Conservation (phyloP, 768 basidiomycete genomes). For the Tylopilus rubrobrunneus region DNA sequence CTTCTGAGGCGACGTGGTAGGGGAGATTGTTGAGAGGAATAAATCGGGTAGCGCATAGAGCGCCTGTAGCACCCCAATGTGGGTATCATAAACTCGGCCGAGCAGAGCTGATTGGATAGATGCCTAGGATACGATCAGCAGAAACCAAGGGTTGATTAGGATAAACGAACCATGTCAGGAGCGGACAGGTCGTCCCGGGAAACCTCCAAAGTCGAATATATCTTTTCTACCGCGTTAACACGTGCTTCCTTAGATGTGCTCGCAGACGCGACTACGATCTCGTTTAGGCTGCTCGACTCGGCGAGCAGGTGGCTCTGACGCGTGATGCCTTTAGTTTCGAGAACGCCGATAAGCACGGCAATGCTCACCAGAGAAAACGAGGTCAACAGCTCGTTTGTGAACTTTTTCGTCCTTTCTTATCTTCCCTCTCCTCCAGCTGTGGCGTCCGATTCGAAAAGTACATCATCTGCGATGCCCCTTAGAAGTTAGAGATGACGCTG, state of each 20-base stretch:
- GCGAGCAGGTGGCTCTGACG: conserved; percentile 21
- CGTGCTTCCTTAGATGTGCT: conserved; percentile 62
- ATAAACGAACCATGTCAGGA: conserved; percentile 33
- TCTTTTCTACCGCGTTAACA: conserved; percentile 51
- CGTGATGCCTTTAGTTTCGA: neutral
- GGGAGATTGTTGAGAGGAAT: conserved; percentile 37
- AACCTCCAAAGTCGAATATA: conserved; percentile 41
- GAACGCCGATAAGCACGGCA: neutral
- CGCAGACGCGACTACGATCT: conserved; percentile 51
- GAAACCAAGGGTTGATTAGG: neutral
- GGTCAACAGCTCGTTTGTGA: conserved; percentile 51
- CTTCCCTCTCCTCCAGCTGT: conserved; percentile 16
- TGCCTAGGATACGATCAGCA: conserved; percentile 35
- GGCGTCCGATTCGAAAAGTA: conserved; percentile 26
- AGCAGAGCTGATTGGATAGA: conserved; percentile 61
- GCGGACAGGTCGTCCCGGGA: conserved; percentile 21
- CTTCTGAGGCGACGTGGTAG: conserved; percentile 18
- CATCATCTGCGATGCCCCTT: conserved; percentile 36
- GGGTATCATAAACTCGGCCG: conserved; percentile 65
- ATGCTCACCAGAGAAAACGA: conserved; percentile 54
- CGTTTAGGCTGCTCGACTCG: conserved; percentile 35
- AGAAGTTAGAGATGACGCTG: conserved; percentile 61
- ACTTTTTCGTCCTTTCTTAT: conserved; percentile 34
- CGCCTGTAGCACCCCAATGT: conserved; percentile 55
- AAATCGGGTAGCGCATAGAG: conserved; percentile 55